phyloP scores from a whole-genome alignment of 2,329 filamentous ascomycete genomes.

The Nigrospora oryzae region DNA sequence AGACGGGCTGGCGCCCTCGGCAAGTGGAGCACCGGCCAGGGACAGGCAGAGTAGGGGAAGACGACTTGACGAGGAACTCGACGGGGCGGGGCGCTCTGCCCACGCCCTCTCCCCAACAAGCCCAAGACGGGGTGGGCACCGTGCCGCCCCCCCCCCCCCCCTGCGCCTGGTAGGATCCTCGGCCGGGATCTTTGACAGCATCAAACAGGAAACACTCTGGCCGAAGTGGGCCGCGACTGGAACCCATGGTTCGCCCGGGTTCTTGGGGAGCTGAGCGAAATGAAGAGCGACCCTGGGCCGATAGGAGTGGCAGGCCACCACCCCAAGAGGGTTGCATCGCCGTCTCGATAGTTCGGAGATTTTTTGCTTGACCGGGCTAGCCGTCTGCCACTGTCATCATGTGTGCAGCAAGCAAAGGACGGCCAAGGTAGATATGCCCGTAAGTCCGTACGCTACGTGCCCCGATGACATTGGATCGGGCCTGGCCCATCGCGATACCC shows the following conservation, averaged over 20 bases:
- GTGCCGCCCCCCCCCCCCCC: too few relatives aligned
- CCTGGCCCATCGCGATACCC: too few relatives aligned
- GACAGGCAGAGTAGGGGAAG: too few relatives aligned
- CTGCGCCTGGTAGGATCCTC: neutral
- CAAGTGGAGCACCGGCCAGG: too few relatives aligned
- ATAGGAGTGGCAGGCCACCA: neutral
- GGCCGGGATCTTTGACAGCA: neutral
- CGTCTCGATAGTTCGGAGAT: conserved; percentile 1
- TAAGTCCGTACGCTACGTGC: too few relatives aligned
- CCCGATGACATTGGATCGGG: too few relatives aligned
- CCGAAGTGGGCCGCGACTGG: neutral
- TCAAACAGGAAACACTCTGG: neutral
- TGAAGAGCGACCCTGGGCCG: neutral
- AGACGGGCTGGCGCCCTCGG: too few relatives aligned
- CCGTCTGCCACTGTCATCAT: neutral
- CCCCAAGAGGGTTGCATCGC: neutral
- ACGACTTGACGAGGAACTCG: too few relatives aligned
- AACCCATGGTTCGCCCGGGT: conserved; percentile 1
- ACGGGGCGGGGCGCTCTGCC: too few relatives aligned
- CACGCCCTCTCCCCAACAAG: neutral
- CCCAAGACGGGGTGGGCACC: neutral
- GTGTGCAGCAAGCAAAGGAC: too few relatives aligned
- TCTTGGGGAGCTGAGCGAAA: neutral
- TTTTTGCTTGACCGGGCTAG: conserved; percentile 2
- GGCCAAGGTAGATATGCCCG: too few relatives aligned